Percentiles rank a stretch among this genome's conserved stretches.
These are phyloP conservation scores for Choanephora cucurbitarum DNA, from an alignment of 371 early-diverging fungal genomes.

Conservation along the genomic window DNA sequence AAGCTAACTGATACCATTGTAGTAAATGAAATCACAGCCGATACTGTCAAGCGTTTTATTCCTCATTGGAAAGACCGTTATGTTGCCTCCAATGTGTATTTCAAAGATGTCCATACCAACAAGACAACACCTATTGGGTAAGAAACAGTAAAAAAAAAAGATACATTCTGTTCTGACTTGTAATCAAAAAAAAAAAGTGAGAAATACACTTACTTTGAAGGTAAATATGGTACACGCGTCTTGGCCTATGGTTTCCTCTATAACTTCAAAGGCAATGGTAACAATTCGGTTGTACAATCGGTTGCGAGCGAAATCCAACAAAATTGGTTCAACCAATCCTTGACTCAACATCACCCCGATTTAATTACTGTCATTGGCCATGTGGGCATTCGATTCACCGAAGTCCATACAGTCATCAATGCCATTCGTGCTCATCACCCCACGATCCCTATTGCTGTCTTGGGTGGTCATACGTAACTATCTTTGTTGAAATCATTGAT, in stretches of 20 bases:
- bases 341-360: constrained; percentile 49
- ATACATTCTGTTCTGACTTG: no score
- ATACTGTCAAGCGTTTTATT: constrained; percentile 41
- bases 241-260: constrained; percentile 60
- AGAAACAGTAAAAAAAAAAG: no score
- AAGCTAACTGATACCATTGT: no score
- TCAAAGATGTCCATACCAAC: constrained; percentile 44
- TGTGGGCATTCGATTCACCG: constrained; percentile 50
- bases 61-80: constrained; percentile 58
- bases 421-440: constrained; percentile 57
- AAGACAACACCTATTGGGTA: constrained; percentile 55
- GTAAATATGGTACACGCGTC: constrained; percentile 58
- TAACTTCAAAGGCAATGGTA: constrained; percentile 50
- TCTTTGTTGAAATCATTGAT: no score
- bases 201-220: constrained; percentile 55
- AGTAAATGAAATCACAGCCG: constrained; percentile 38
- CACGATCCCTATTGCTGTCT: constrained; percentile 54
- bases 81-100: constrained; percentile 57
- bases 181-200: constrained; percentile 25
- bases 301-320: constrained; percentile 51
- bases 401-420: constrained; percentile 45
- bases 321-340: constrained; percentile 61
- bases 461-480: constrained; percentile 62
- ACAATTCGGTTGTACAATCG: constrained; percentile 40
- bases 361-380: constrained; percentile 60